A percentile compares a stretch with the other conserved stretches of the same genome.
These are phyloP conservation scores for Tetrapisispora pingtungensis DNA, from an alignment of 805 yeast species.

Conservation along the genomic window DNA sequence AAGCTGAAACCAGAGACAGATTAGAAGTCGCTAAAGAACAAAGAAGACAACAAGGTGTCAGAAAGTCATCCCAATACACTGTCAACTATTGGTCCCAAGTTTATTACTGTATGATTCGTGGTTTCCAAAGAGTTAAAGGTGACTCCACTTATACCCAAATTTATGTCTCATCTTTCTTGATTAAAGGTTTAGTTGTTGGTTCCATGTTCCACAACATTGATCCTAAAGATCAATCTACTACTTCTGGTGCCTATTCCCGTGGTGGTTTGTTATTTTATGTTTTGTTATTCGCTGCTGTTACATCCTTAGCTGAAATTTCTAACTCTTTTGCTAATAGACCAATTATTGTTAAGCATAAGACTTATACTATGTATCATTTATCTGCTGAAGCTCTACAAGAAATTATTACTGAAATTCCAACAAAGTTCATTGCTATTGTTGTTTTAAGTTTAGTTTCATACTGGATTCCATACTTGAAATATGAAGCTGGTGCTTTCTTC, in stretches of 20 bases:
- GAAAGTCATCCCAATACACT: conserved; percentile 33
- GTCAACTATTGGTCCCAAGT: conserved; percentile 42
- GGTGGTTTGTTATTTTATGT: conserved; percentile 57
- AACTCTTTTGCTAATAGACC: conserved; percentile 51
- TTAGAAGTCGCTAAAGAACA: conserved; percentile 34
- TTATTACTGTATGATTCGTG: conserved; percentile 42
- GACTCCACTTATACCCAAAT: conserved; percentile 47
- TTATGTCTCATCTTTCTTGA: conserved; percentile 41
- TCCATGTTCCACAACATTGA: conserved; percentile 47
- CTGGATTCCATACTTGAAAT: conserved; percentile 43
- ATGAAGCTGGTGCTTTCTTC: conserved; percentile 48
- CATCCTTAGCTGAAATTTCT: conserved; percentile 54
- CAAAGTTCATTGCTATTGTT: conserved; percentile 41
- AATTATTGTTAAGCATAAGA: conserved; percentile 53
- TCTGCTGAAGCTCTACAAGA: conserved; percentile 55
- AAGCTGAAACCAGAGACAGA: conserved; percentile 32
- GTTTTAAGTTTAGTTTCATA: conserved; percentile 40
- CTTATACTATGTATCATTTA: conserved; percentile 52
- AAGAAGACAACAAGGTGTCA: conserved; percentile 34
- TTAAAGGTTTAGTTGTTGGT: conserved; percentile 51
- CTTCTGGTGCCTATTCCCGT: conserved; percentile 50
- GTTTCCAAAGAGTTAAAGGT: conserved; percentile 44
- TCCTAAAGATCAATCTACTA: conserved; percentile 30
- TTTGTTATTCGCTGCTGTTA: conserved; percentile 48
- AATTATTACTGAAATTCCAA: conserved; percentile 47